Evolutionary conservation across 2,329 filamentous ascomycete species (phyloP), one percentile per base, ranked within the genome.

Genomic region (Alternaria sp.): DNA sequence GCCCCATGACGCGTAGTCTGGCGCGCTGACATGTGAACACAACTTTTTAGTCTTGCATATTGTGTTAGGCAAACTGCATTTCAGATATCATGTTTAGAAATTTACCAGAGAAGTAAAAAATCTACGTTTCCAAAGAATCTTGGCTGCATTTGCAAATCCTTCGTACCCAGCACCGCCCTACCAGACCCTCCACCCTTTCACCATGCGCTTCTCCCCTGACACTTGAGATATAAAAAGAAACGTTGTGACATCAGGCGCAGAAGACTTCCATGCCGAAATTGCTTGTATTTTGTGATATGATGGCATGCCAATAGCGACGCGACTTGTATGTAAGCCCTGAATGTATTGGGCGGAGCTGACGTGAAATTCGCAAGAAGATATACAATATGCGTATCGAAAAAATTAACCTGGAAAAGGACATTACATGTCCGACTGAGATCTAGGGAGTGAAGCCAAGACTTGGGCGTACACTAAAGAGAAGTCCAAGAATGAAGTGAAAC

Each of bases 21-120:
- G 50, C 49, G 54, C 54, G 54, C 34, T 57, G 44, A 42, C 49
- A 57, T 53, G 49, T 53, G 44, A 58, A 34, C 34, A 11, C 5
- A 9, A 7, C 4, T 13, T 23, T 17, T 4, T n/a, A 8, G 21
- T 17, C 8, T 26, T 40, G 6, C 5, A 24, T 9, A 24, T 6
- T 6, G 5, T 24, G 10, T 40, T n/a, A 36, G n/a, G 21, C 21
- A 40, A 24, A 40, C 11, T 11, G 6, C 37, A n/a, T 7, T 13
- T 21, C 5, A 14, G 2, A 40, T 7, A 8, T 40, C 21, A 14
- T 24, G 4, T 23, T 24, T 14, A 2, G 4, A 7, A 3, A 4
- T 40, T 5, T 24, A 40, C 21, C 3, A 14, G 21, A 24, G 10
- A 7, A 40, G 37, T 5, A 13, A 4, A 4, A 3, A 5, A 13